phyloP scores from a whole-genome alignment of 129 eudicot genomes.

The Centaurea solstitialis region DNA sequence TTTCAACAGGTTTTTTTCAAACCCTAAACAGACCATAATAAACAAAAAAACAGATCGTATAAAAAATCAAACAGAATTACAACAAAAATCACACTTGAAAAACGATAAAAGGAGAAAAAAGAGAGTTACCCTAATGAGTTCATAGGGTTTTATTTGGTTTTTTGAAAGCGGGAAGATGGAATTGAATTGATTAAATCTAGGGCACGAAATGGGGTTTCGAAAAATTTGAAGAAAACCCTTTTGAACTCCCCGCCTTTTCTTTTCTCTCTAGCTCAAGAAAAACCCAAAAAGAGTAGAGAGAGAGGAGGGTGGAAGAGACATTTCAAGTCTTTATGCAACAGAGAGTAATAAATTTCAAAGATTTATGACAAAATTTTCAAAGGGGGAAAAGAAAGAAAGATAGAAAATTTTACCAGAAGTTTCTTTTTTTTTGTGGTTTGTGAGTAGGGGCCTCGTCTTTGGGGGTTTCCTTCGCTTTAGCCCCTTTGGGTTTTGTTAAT shows the following conservation, averaged over 20 bases:
- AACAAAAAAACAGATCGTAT: neutral
- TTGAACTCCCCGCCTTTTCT: slow-evolving; percentile 60
- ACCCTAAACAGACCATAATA: slow-evolving; percentile 50
- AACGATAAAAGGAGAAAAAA: too few relatives aligned
- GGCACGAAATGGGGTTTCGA: neutral
- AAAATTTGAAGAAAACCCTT: slow-evolving; percentile 15
- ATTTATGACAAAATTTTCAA: slow-evolving; percentile 28
- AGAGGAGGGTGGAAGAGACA: slow-evolving; percentile 39
- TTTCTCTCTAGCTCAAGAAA: slow-evolving; percentile 33
- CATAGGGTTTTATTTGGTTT: neutral
- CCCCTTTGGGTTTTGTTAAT: slow-evolving; percentile 27
- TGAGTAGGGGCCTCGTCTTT: slow-evolving; percentile 33
- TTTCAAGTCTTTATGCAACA: slow-evolving; percentile 36
- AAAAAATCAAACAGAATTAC: slow-evolving; percentile 8
- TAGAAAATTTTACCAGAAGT: slow-evolving; percentile 48
- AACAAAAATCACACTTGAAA: neutral
- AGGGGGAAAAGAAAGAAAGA: slow-evolving; percentile 16
- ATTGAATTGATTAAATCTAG: slow-evolving; percentile 19
- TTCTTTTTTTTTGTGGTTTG: too few relatives aligned
- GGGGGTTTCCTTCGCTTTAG: slow-evolving; percentile 26
- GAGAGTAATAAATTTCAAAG: slow-evolving; percentile 20
- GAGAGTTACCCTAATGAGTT: slow-evolving; percentile 12
- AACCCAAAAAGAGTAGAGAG: slow-evolving; percentile 4
- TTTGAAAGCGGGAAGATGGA: slow-evolving; percentile 40
- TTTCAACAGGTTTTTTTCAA: slow-evolving; percentile 38